phyloP scores from a whole-genome alignment of 164 flowering plant species.

The Malania oleifera region DNA sequence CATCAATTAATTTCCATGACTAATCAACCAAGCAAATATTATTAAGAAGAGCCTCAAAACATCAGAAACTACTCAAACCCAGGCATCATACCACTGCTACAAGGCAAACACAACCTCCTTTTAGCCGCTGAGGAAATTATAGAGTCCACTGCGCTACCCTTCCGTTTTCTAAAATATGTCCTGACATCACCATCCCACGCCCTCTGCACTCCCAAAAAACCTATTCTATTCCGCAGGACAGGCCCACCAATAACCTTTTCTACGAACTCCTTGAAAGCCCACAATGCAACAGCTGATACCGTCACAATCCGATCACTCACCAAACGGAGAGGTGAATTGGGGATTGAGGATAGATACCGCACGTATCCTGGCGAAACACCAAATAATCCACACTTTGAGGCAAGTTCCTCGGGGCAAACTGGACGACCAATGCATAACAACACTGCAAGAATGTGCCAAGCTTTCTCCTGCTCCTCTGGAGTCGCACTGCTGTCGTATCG shows the following conservation, averaged over 20 bases:
- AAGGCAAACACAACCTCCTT: conserved; percentile 19
- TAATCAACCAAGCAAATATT: background rate
- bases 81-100: conserved; percentile 18
- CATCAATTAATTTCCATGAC: background rate
- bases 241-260: conserved; percentile 1
- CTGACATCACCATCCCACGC: conserved; percentile 13
- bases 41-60: background rate
- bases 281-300: conserved; percentile 16
- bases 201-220: conserved; percentile 9
- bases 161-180: conserved; percentile 37
- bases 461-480: conserved; percentile 20
- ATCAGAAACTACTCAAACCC: background rate
- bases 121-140: conserved; percentile 9
- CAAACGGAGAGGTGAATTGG: conserved; percentile 35
- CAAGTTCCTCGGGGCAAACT: conserved; percentile 25
- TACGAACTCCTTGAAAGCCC: conserved; percentile 15
- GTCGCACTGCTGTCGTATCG: background rate
- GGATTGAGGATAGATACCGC: conserved; percentile 34
- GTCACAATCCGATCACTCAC: conserved; percentile 21
- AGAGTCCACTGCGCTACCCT: conserved; percentile 13
- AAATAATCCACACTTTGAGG: conserved; percentile 25
- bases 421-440: conserved; percentile 34
- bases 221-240: conserved; percentile 15
- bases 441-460: conserved; percentile 31
- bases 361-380: conserved; percentile 23